Base-by-base conservation (phyloP, 257 asterid species). In the Handroanthus guayacan region DNA sequence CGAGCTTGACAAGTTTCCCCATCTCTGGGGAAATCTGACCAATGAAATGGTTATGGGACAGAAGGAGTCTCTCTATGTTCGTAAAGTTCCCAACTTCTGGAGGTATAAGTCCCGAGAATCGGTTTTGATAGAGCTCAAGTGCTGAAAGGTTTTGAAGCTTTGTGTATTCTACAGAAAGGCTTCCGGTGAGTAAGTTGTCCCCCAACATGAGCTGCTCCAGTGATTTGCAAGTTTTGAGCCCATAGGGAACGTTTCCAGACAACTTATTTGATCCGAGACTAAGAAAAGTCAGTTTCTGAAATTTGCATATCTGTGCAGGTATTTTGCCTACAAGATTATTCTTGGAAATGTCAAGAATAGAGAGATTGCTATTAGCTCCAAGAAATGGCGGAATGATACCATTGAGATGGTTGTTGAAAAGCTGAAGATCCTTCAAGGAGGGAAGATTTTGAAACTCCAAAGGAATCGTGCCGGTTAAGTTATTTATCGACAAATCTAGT, bases 141-240 rank as follows among this genome's bases (percentile, higher is more conserved):
- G 96, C 95, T 1, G 98, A 87, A 68, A 93, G 95, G 81, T 89
- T 91, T 69, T 72, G 86, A 62, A 93, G 97, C 44, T 81, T 86
- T 20, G 91, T 82, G 31, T 89, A 82, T 69, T 93, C 89, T 6
- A 87, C 57, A 2, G 98, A 90, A 39, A 93, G 85, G 81, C 88
- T 89, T 25, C 98, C 98, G 0, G 96, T 89, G 31, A 93, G 92
- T 13, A 86, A 87, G 77, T 93, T 93, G 67, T 87, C 96, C 39
- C 98, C 97, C 76, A 93, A 41, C 98, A 93, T 91, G 25, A 93
- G 84, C 74, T 83, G 94, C 79, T 89, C 93, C 4, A 93, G 86
- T 6, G 98, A 88, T 66, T 68, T 78, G 90, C 98, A 93, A 1
- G 92, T 91, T 73, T 91, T 93, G 5, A 93, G 78, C 71, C 93